Base-by-base conservation (phyloP, 2,329 filamentous ascomycete species). In the Hortaea sp. region DNA sequence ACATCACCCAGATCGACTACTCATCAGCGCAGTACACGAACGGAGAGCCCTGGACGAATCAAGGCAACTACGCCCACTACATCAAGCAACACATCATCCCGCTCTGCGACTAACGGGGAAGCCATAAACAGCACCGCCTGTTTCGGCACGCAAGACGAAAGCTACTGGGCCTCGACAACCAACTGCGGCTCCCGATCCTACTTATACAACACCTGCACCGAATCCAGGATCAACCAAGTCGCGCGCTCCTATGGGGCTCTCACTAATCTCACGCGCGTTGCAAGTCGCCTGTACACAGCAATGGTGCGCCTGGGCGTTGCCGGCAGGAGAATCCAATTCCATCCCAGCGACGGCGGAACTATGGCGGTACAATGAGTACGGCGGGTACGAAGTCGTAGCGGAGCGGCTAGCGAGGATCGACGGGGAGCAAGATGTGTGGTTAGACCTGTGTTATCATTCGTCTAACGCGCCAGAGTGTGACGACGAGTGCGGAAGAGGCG, bases 231-330 rank as follows among this genome's bases (percentile, higher is more conserved):
- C 0, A 77, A 75, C 49, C 73, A 76, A 58, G 66, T 67, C 7
- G 72, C 73, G 0, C 49, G 49, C 66, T 69, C 64, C 13, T 54
- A 64, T n/a, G 5, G 68, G 68, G 0, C 72, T 72, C 0, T 66
- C 66, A 1, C 61, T 77, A 2, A 61, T 77, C 12, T 74, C 71
- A 1, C 66, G 71, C 5, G 69, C 71, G 0, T 52, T 77, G 4
- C 64, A 73, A 41, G 64, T 65, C 6, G 61, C 67, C 37, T 77
- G 77, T 57, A 76, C 73, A 34, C 74, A 75, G 51, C 69, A 76
- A 57, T 77, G 74, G 73, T 77, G 74, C 52, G 67, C 54, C n/a
- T 74, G 73, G 72, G 71, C 74, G 1, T 77, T 76, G 51, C 69
- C 72, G 1, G 49, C 63, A 1, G 73, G 74, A 0, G 44, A 64